These are phyloP conservation scores for Stramenopiles sp. DNA, from an alignment of 352 stramenopile species.

Conservation along the genomic window DNA sequence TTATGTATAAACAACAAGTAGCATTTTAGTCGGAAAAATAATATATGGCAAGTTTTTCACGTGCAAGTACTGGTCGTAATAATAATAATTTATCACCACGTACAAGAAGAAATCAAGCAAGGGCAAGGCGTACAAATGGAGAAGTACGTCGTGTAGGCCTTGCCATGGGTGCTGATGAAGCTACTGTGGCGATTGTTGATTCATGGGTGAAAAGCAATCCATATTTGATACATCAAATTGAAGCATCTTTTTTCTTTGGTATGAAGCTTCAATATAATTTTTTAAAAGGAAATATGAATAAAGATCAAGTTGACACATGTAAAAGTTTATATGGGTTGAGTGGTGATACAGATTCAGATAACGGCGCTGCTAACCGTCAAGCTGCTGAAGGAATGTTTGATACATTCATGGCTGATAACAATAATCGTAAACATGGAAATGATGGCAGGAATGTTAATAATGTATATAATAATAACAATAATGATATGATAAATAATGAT, in stretches of 20 bases:
- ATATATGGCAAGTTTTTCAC: background rate
- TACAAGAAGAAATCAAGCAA: background rate
- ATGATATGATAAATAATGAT: background rate
- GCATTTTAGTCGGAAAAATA: no score
- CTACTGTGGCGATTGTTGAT: background rate
- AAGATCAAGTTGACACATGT: background rate
- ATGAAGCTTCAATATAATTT: background rate
- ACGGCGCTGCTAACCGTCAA: background rate
- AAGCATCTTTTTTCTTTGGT: background rate
- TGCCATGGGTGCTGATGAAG: background rate
- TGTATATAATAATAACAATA: background rate
- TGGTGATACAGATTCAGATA: background rate
- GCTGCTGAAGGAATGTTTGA: background rate
- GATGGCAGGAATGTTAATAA: background rate
- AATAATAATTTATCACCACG: background rate
- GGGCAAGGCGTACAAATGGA: background rate
- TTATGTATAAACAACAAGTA: no score
- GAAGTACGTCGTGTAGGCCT: background rate
- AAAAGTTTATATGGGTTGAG: background rate
- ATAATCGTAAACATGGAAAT: background rate
- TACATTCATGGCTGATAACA: background rate
- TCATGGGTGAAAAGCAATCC: background rate
- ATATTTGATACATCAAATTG: background rate
- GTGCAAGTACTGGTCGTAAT: background rate
- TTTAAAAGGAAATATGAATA: background rate